Evolutionary conservation across 2,329 filamentous ascomycete species (phyloP).

Genomic region (Botryosphaeria dothidea): DNA sequence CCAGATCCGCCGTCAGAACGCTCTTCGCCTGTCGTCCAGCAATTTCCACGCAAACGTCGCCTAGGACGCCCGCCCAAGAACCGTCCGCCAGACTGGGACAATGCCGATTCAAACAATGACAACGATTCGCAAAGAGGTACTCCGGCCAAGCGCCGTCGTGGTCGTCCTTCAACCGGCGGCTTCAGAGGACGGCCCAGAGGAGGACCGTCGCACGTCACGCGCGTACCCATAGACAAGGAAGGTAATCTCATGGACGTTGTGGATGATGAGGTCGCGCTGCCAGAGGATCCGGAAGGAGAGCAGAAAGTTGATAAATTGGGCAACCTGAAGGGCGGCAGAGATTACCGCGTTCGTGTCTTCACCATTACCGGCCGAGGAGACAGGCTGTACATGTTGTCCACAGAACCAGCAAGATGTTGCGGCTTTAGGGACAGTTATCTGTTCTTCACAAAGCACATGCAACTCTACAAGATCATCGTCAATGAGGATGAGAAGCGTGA

Average conservation of each 20-base stretch:
- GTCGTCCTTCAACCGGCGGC: conserved; percentile 53
- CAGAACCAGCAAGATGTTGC: conserved; percentile 92
- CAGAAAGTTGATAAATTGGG: conserved; percentile 91
- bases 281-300: conserved; percentile 85
- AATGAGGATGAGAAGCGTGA: conserved; percentile 97
- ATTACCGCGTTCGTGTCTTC: conserved; percentile 95
- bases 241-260: conserved; percentile 88
- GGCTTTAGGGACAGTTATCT: conserved; percentile 98
- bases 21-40: conserved; percentile 53
- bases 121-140: conserved; percentile 49
- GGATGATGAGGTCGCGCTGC: conserved; percentile 87
- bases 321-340: conserved; percentile 76
- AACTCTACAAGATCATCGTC: conserved; percentile 97
- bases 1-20: conserved; percentile 45
- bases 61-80: conserved; percentile 88
- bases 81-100: conserved; percentile 76
- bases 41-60: conserved; percentile 69
- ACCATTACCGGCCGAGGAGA: conserved; percentile 82
- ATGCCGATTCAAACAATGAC: conserved; percentile 53
- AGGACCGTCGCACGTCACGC: conserved; percentile 72
- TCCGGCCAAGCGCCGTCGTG: conserved; percentile 50
- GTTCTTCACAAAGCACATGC: conserved; percentile 97
- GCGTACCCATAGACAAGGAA: conserved; percentile 89
- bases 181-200: conserved; percentile 75
- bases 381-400: conserved; percentile 96